Conservation (phyloP, 75 land plant genomes). For the Sequoiadendron giganteum region DNA sequence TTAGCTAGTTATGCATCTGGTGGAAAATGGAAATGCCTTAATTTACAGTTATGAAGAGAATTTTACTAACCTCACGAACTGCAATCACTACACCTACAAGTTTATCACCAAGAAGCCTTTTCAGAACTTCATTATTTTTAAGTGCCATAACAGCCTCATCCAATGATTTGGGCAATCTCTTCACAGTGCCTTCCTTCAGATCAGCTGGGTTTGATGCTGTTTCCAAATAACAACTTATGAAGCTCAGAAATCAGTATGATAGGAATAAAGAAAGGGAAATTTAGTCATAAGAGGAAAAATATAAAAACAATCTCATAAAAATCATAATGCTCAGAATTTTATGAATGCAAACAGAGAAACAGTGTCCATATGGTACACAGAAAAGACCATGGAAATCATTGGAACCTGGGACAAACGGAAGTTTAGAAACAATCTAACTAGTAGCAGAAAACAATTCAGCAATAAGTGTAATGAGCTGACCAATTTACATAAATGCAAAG, state of each 20-base stretch:
- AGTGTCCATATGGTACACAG: not conserved
- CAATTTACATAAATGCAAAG: not conserved
- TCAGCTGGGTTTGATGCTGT: conserved; percentile 71
- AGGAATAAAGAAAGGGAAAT: not conserved
- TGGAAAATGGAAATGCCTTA: not conserved
- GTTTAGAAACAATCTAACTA: not conserved
- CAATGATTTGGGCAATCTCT: conserved; percentile 65
- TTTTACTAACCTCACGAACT: conserved; percentile 47
- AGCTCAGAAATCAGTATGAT: not conserved
- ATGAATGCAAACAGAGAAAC: not conserved
- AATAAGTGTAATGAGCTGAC: not conserved
- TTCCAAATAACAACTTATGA: not conserved
- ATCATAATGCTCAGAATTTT: not conserved
- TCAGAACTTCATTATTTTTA: conserved; percentile 46
- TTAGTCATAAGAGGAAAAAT: not conserved
- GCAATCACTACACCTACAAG: conserved; percentile 52
- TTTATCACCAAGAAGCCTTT: conserved; percentile 64
- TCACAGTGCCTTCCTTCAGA: conserved; percentile 30
- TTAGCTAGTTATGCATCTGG: not conserved
- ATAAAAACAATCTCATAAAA: conserved; percentile 4
- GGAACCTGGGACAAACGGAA: not conserved
- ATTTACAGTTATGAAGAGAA: not conserved
- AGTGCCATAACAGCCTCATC: conserved; percentile 73
- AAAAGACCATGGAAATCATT: not conserved
- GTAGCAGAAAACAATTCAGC: not conserved